A percentile compares a stretch with the other conserved stretches of the same genome.
These are phyloP conservation scores for Plenodomus tracheiphilus DNA, from an alignment of 2,329 filamentous ascomycete species.

Conservation along the genomic window DNA sequence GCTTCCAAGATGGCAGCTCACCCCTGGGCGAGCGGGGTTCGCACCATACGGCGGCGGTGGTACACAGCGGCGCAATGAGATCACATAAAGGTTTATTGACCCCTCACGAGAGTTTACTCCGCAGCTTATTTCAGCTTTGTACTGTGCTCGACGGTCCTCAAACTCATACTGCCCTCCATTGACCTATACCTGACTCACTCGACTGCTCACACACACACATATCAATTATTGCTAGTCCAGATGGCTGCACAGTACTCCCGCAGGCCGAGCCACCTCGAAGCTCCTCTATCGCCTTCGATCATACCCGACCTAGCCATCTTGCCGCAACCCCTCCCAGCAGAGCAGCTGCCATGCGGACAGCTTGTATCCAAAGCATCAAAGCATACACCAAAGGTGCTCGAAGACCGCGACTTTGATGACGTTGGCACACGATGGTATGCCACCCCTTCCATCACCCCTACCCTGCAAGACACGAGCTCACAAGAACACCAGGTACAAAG, in stretches of 20 bases:
- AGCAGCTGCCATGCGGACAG: conserved; percentile 34
- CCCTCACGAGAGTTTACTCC: conserved; percentile 37
- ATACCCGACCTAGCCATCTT: conserved; percentile 39
- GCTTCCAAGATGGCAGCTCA: conserved; percentile 14
- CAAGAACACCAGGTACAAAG: conserved; percentile 27
- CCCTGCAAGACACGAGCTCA: not conserved
- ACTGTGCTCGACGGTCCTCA: conserved; percentile 3
- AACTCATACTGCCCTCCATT: conserved; percentile 7
- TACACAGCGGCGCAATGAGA: conserved; percentile 31
- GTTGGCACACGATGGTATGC: conserved; percentile 36
- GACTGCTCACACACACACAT: not conserved
- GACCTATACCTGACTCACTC: conserved; percentile 1
- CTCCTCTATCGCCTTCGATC: conserved; percentile 35
- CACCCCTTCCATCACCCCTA: not conserved
- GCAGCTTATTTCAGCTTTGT: conserved; percentile 17
- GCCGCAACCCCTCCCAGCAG: conserved; percentile 32
- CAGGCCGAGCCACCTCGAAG: conserved; percentile 29
- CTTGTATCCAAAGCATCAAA: conserved; percentile 37
- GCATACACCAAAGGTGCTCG: conserved; percentile 28
- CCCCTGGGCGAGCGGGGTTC: conserved; percentile 29
- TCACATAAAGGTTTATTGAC: conserved; percentile 41
- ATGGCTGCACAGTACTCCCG: conserved; percentile 36
- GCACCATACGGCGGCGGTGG: conserved; percentile 17
- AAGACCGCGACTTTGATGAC: conserved; percentile 43
- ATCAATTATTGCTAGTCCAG: conserved; percentile 6